Base-by-base conservation (phyloP, 2,329 filamentous ascomycete species). In the Trichothecium sympodiale region DNA sequence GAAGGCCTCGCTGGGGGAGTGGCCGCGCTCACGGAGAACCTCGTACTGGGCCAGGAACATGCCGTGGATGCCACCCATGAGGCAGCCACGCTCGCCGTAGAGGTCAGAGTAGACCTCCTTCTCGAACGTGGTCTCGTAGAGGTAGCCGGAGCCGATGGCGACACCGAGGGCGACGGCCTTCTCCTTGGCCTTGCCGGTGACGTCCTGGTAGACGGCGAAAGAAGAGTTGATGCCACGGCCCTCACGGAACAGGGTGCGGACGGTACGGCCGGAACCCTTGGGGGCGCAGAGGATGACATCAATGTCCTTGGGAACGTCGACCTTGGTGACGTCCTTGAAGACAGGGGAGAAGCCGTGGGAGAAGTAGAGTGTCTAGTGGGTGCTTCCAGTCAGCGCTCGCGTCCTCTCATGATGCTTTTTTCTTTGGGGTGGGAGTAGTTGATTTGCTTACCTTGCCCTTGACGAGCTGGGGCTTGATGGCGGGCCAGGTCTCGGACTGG, bases 31-130 rank as follows among this genome's bases (percentile, higher is more conserved):
- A 59, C 91, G 88, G 67, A 98, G 88, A 51, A 98, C 91, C 77
- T 98, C 91, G 77, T 98, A 98, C 74, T 98, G 91, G 44, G 91
- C 91, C 51, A 98, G 86, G 84, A 98, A 98, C 91, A 98, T 98
- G 62, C 91, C 91, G 78, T 98, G 91, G 69, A 98, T 98, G 67
- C 91, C 91, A 54, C 91, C 91, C 91, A 98, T 98, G 57, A 98
- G 74, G 80, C 91, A 98, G 62, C 91, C 91, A 71, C 91, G 88
- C 83, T 98, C 91, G 67, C 91, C 91, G 75, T 98, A 98, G 51
- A 98, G 81, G 69, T 96, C 91, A 45, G 87, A 95, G 83, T 94
- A 94, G 61, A 98, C 91, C 74, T 98, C 91, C 83, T 98, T 98
- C 79, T 98, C 83, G 60, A 98, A 98, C 62, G 91, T 98, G 60